Evolutionary conservation across 2,329 filamentous ascomycete genomes (phyloP), one percentile per base, ranked within the genome.

Genomic region (Diaporthe ampelina): DNA sequence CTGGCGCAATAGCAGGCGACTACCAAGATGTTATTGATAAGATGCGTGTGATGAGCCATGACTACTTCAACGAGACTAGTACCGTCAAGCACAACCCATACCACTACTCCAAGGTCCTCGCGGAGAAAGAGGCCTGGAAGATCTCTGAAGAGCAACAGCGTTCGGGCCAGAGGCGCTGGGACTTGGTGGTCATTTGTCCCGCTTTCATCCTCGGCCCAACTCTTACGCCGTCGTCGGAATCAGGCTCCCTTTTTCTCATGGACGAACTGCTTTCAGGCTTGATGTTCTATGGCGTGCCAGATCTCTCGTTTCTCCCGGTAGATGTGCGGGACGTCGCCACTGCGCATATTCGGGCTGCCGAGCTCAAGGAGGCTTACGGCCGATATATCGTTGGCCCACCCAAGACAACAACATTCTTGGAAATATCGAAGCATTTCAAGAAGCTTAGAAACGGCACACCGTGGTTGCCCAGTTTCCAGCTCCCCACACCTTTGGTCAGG

Each of bases 121-220:
- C 79, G 10, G 80, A 81, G 45, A 78, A 76, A 40, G 79, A 79
- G 57, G 80, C 78, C 10, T 81, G 79, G 80, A 77, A 73, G 58
- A 61, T 78, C 3, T 70, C 75, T 35, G 57, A 78, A 43, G 57
- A 48, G 2, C 79, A 81, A 37, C 61, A 52, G 61, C 21, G 19
- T 29, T 52, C 45, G 29, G 50, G 26, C 19, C 40, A 57, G 4
- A 45, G 71, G 10, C 78, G 79, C 29, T 81, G 79, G 80, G 76
- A 76, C n/a, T 70, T 81, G 11, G 78, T 81, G 4, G 75, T 75
- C 17, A 78, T 81, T 67, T 79, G 78, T 70, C 77, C 79, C 5
- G 79, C 77, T 2, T 68, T 81, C 19, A 77, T 80, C 24, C 68
- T 81, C 11, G 79, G 79, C 3, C 77, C 79, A 11, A 76, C 78